Evolutionary conservation across 2,329 filamentous ascomycete genomes (phyloP), one percentile per base, ranked within the genome.

Genomic region (Epichloe baconii): DNA sequence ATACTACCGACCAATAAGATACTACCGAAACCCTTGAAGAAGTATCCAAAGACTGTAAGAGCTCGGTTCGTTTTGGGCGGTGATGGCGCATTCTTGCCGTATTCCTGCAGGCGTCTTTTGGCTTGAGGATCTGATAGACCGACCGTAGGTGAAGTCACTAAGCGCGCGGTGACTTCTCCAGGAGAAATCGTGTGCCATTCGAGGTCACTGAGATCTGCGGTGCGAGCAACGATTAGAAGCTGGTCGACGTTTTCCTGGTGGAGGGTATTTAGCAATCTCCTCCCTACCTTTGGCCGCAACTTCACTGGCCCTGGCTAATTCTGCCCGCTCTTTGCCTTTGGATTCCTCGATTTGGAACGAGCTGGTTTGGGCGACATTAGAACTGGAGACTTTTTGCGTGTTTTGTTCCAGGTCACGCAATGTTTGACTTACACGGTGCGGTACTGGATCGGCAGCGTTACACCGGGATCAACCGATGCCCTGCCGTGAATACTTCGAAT

Each of bases 1-100:
- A 89, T 76, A 19, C 77, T 73, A 17, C 83, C 85, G 2, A 82
- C 61, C 6, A 89, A 73, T 3, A 90, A 73, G 48, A 91, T 79
- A 1, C 79, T 74, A 2, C 86, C 85, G 57, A 90, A 91, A 1
- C 86, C 86, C 56, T 82, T 83, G 68, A 88, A 88, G 58, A 89
- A 81, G 66, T 90, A 90, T 17, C 78, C 78, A 36, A 83, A 66
- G 5, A 81, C 73, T 54, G 78, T 79, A 43, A 71, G 70, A 44
- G 80, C 63, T 55, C 75, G 73, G 53, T 75, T 77, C 4, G 80
- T 83, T 14, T 81, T 79, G 2, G 84, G 80, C 3, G 80, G 75
- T 4, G 83, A 80, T 4, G 82, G 82, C 7, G 76, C 74, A 60
- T 90, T 90, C 53, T 68, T 77, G 37, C 85, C 85, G 65, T 84